phyloP scores from a whole-genome alignment of 2,329 filamentous ascomycete genomes.

The Phaeomoniella chlamydospora region DNA sequence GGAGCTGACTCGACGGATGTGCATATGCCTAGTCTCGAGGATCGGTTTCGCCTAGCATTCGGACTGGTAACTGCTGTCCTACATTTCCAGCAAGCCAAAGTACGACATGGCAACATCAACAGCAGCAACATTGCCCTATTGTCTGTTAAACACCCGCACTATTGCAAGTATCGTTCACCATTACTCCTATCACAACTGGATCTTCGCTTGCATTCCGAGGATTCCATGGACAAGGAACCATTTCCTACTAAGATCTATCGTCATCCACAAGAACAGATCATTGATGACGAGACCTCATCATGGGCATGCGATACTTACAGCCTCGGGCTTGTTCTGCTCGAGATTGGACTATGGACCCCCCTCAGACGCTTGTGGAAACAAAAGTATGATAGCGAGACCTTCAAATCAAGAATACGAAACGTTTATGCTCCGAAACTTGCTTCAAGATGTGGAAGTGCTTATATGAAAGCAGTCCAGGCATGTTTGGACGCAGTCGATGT shows the following conservation, averaged over 20 bases:
- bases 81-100: conserved; percentile 39
- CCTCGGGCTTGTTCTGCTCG: conserved; percentile 45
- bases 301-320: conserved; percentile 44
- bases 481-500: conserved; percentile 43
- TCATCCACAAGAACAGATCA: conserved; percentile 36
- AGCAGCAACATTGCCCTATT: conserved; percentile 50
- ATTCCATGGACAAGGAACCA: conserved; percentile 29
- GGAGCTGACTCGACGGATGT: conserved; percentile 23
- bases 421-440: conserved; percentile 47
- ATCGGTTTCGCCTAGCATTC: conserved; percentile 46
- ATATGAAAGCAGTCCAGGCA: conserved; percentile 46
- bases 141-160: background rate
- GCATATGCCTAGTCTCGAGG: conserved; percentile 41
- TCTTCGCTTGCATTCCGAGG: conserved; percentile 45
- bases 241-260: conserved; percentile 44
- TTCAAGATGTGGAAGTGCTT: conserved; percentile 48
- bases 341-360: conserved; percentile 50
- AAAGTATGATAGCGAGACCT: conserved; percentile 47
- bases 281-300: conserved; percentile 20
- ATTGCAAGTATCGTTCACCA: conserved; percentile 34
- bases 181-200: conserved; percentile 33
- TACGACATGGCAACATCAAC: conserved; percentile 49
- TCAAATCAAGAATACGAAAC: conserved; percentile 49
- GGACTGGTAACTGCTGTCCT: conserved; percentile 42
- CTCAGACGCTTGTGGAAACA: conserved; percentile 48